Evolutionary conservation across 331 rosid species (phyloP), one percentile per base, ranked within the genome.

Genomic region (Quercus lobata): DNA sequence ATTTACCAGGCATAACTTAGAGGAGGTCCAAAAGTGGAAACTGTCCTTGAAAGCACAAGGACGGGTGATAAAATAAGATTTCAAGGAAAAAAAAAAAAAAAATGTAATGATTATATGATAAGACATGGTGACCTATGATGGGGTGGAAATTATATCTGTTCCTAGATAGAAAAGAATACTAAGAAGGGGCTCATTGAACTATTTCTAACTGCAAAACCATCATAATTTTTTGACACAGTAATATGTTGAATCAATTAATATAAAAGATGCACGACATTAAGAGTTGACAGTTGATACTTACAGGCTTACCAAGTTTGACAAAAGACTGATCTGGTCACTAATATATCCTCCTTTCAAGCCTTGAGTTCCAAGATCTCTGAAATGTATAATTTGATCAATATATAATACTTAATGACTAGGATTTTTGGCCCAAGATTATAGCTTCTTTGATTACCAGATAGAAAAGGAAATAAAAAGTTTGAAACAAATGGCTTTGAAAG

Each of bases 271-370:
- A 25, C 57, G 46, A 41, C 34, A 71, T 18, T 52, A 16, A 22
- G 78, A 74, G 29, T 60, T 37, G 79, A 87, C 53, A 57, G 69
- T 8, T 78, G 95, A 87, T 93, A 90, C 99, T 93, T 90, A 96
- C 99, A 96, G 88, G 94, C 94, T 96, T 85, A 89, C 92, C 94
- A 96, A 88, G 89, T 96, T 91, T 58, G 94, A 65, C 97, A 96
- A 87, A 73, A 87, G 92, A 86, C 87, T 83, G 83, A 93, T 96
- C 84, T 88, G 88, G 75, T 89, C 96, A 76, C 91, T 90, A 78
- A 93, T 90, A 82, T 61, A 41, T 41, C 49, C 78, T 78, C 98
- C 99, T 88, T 93, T 93, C 89, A 96, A 90, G 75, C 98, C 99
- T 88, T 93, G 99, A 82, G 93, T 91, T 71, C 96, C 98, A 72